Evolutionary conservation across 169 alveolate species (phyloP).

Genomic region (Plasmodium vinckei): DNA sequence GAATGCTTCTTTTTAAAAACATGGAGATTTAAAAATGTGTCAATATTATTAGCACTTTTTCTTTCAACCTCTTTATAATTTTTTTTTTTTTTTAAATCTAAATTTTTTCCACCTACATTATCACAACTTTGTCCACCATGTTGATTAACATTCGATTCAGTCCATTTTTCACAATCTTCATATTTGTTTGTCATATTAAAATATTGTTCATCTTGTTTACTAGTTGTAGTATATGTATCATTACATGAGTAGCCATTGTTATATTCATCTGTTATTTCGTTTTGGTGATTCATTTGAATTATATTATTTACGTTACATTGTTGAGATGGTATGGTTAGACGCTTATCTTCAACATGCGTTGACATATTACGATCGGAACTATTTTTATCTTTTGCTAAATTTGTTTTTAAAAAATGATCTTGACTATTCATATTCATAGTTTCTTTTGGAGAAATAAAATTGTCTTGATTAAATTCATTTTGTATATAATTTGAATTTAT

Average conservation of each 20-base stretch:
- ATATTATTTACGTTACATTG: neutral
- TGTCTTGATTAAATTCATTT: conserved; percentile 1
- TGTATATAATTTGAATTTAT: conserved; percentile 23
- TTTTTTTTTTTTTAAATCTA: neutral
- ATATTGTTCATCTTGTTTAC: neutral
- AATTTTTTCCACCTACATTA: neutral
- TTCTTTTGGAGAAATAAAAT: neutral
- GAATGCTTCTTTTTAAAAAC: conserved; percentile 41
- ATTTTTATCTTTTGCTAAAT: neutral
- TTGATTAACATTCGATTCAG: neutral
- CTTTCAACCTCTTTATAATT: neutral
- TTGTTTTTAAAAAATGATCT: neutral
- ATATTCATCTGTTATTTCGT: neutral
- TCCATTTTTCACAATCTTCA: neutral
- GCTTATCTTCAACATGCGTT: neutral
- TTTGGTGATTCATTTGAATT: neutral
- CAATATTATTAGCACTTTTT: conserved; percentile 1
- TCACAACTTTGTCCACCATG: neutral
- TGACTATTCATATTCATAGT: too few relatives aligned
- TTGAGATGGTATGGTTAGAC: neutral
- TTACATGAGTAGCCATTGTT: neutral
- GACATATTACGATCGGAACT: neutral
- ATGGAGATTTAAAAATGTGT: conserved; percentile 47
- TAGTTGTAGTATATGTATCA: neutral
- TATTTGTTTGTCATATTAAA: neutral